A percentile compares a stretch with the other conserved stretches of the same genome.
These are phyloP conservation scores for Thielaviopsis ethacetica DNA, from an alignment of 2,329 filamentous ascomycete species.

Conservation along the genomic window DNA sequence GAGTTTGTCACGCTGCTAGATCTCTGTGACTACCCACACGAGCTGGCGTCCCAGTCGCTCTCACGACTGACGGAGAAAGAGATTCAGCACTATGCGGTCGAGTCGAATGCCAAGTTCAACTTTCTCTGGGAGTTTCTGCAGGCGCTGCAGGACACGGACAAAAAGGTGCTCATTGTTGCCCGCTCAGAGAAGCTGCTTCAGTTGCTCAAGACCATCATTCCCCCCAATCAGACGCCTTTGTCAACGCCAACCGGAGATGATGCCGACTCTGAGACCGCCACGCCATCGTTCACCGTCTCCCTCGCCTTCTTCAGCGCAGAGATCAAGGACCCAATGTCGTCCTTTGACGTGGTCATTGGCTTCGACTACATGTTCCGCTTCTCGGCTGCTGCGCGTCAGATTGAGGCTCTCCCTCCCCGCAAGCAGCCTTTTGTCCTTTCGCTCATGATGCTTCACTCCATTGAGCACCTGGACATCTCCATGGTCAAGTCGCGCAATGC, in stretches of 20 bases:
- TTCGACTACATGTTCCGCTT: conserved; percentile 35
- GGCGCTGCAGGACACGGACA: conserved; percentile 24
- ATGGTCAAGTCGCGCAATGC: conserved; percentile 21
- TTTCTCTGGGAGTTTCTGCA: conserved; percentile 41
- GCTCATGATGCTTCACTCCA: conserved; percentile 33
- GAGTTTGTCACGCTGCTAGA: conserved; percentile 35
- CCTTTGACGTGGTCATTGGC: conserved; percentile 34
- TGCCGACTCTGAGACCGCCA: conserved; percentile 17
- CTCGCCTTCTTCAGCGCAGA: conserved; percentile 26
- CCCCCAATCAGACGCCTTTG: conserved; percentile 23
- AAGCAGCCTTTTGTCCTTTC: conserved; percentile 29
- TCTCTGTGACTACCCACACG: conserved; percentile 40
- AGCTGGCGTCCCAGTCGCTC: conserved; percentile 28
- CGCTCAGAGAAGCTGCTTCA: conserved; percentile 32
- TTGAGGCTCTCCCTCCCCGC: conserved; percentile 13
- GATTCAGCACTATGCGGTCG: conserved; percentile 35
- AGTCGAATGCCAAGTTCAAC: conserved; percentile 42
- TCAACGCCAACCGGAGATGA: conserved; percentile 19
- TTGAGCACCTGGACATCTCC: conserved; percentile 38
- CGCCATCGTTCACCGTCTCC: conserved; percentile 24
- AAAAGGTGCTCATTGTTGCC: conserved; percentile 36
- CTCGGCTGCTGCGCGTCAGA: conserved; percentile 18
- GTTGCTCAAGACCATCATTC: conserved; percentile 34
- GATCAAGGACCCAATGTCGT: conserved; percentile 21
- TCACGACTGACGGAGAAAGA: conserved; percentile 23